Conservation (phyloP, 169 alveolate genomes). For the Babesia ovata region DNA sequence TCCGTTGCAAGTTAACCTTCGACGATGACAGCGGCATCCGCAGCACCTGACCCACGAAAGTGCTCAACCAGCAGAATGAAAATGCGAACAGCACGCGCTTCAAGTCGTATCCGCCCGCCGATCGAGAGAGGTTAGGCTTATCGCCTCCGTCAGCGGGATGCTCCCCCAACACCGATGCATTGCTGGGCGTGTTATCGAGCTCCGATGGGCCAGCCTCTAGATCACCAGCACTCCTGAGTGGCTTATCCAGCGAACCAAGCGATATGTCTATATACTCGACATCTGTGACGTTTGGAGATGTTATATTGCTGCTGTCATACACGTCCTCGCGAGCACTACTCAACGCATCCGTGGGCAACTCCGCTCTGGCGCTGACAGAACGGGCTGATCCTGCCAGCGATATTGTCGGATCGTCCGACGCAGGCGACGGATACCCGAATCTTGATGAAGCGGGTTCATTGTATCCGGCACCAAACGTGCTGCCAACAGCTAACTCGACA, state of each 20-base stretch:
- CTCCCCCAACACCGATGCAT: too few relatives aligned
- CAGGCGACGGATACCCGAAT: too few relatives aligned
- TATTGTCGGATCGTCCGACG: too few relatives aligned
- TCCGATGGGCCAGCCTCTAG: slow-evolving; percentile 3
- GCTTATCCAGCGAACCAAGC: neutral
- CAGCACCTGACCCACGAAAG: slow-evolving; percentile 47
- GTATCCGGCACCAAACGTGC: too few relatives aligned
- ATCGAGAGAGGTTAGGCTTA: neutral
- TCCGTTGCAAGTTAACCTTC: slow-evolving; percentile 50
- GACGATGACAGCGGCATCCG: slow-evolving; percentile 61
- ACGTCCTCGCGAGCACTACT: too few relatives aligned
- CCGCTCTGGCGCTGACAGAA: too few relatives aligned
- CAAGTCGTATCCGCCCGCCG: slow-evolving; percentile 6
- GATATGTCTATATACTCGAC: neutral
- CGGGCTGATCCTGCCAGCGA: too few relatives aligned
- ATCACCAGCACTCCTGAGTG: neutral
- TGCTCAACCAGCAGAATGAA: slow-evolving; percentile 41
- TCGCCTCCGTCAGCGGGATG: too few relatives aligned
- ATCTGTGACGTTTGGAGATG: too few relatives aligned
- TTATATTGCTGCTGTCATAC: too few relatives aligned
- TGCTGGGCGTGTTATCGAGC: neutral
- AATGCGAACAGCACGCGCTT: slow-evolving; percentile 35
- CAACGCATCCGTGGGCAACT: too few relatives aligned
- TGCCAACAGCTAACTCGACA: neutral
- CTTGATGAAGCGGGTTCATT: too few relatives aligned